Evolutionary conservation across 768 basidiomycete genomes (phyloP), one percentile per base, ranked within the genome.

Genomic region (Russula emetica): DNA sequence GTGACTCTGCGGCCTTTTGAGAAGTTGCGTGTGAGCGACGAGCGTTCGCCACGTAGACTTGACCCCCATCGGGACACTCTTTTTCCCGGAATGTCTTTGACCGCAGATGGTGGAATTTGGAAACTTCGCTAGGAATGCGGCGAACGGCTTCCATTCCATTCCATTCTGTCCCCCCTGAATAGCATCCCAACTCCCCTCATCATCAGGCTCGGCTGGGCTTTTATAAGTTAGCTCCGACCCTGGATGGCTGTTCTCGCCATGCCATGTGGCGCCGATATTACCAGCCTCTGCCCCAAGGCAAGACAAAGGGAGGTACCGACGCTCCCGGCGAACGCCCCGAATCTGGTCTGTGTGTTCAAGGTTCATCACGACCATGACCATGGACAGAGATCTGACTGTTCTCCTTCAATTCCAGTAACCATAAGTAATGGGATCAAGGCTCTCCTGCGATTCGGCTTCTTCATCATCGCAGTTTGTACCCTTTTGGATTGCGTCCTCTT

Each of bases 221-320:
- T 44, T 44, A 49, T 49, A 49, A 24, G 6, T 26, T 49, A 16
- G 5, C 24, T 7, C 26, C 24, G 14, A 16, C 5, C 13, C n/a
- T n/a, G n/a, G n/a, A n/a, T 14, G 38, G 16, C 24, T n/a, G 9
- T 13, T 26, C 14, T 11, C 11, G 20, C 30, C 28, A 3, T 30
- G 42, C 5, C 14, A 64, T 60, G 58, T 61, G 54, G 59, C 22
- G 13, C 14, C 47, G n/a, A 28, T 13, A 28, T 30, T 45, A 60
- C 63, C 58, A 60, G 18, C 54, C 30, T 20, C 5, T 55, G 7
- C 24, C 63, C 14, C 59, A 51, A 49, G 24, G 16, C 22, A 51
- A 49, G 5, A 38, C 11, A 13, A 44, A 22, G 22, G 20, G 38
- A n/a, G 18, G n/a, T 9, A 16, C n/a, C 20, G 42, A 26, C 3